Evolutionary conservation across 2,329 filamentous ascomycete genomes (phyloP).

Genomic region (Albophoma yamanashiensis): DNA sequence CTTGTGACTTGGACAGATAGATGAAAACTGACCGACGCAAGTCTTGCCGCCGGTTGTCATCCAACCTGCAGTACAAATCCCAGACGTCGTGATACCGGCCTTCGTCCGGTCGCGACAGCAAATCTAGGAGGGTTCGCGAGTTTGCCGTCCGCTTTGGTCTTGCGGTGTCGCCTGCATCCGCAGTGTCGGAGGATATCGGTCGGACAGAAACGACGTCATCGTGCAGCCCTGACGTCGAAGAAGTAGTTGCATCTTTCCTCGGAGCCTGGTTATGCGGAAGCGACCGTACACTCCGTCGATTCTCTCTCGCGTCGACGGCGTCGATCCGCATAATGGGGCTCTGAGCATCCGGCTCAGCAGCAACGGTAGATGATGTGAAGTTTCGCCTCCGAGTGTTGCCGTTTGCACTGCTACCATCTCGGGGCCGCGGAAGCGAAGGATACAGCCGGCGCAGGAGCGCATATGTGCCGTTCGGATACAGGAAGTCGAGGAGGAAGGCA

Average conservation of each 20-base stretch:
- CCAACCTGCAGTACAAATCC: constrained; percentile 28
- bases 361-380: constrained; percentile 14
- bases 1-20: constrained; percentile 31
- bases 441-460: constrained; percentile 29
- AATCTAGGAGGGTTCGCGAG: constrained; percentile 3
- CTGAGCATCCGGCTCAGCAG: constrained; percentile 2
- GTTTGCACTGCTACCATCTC: constrained; percentile 6
- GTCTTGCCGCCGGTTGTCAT: constrained; percentile 15
- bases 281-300: background rate
- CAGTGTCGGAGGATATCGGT: background rate
- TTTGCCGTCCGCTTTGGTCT: background rate
- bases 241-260: background rate
- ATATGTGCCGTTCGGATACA: constrained; percentile 38
- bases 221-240: background rate
- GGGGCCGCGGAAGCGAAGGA: constrained; percentile 14
- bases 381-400: constrained; percentile 12
- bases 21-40: constrained; percentile 23
- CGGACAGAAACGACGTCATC: background rate
- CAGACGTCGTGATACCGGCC: constrained; percentile 30
- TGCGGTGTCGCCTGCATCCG: background rate
- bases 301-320: background rate
- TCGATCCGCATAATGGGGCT: background rate
- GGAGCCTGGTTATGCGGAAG: background rate
- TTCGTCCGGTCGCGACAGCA: constrained; percentile 14
- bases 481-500: constrained; percentile 42